Evolutionary conservation across 768 basidiomycete species (phyloP).

Genomic region (Cystobasidium tubakii): DNA sequence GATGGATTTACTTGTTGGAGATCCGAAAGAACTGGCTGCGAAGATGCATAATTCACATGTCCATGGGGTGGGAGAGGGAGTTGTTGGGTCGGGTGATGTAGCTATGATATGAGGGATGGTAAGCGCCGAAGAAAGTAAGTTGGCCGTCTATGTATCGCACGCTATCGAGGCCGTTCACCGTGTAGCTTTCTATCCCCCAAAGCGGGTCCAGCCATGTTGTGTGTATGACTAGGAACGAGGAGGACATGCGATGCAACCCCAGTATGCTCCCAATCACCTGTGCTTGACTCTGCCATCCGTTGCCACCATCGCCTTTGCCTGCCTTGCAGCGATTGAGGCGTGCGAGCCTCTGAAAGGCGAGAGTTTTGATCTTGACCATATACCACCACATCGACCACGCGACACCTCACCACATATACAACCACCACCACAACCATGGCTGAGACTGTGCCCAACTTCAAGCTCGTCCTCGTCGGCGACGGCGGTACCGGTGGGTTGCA

Average conservation of each 20-base stretch:
- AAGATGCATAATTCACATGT: too few species aligned
- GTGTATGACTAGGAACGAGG: too few species aligned
- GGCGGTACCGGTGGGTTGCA: constrained; percentile 80
- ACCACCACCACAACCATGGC: constrained; percentile 21
- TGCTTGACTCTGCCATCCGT: not conserved
- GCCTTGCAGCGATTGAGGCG: too few species aligned
- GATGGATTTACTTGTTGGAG: constrained; percentile 8
- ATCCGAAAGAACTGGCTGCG: not conserved
- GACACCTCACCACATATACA: not conserved
- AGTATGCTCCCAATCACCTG: too few species aligned
- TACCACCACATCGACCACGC: too few species aligned
- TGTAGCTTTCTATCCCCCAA: not conserved
- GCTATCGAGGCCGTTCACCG: too few species aligned
- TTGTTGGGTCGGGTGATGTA: not conserved
- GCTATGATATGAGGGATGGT: not conserved
- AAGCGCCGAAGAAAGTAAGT: not conserved
- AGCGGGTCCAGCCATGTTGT: not conserved
- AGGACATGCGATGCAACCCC: too few species aligned
- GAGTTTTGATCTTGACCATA: not conserved
- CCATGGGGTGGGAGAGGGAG: not conserved
- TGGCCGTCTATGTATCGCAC: too few species aligned
- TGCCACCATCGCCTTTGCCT: too few species aligned
- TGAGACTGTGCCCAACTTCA: constrained; percentile 76
- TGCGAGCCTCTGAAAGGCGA: too few species aligned
- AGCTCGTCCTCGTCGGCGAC: constrained; percentile 96